Base-by-base conservation (phyloP, 2,329 filamentous ascomycete species). In the Trichoderma koningiopsis region DNA sequence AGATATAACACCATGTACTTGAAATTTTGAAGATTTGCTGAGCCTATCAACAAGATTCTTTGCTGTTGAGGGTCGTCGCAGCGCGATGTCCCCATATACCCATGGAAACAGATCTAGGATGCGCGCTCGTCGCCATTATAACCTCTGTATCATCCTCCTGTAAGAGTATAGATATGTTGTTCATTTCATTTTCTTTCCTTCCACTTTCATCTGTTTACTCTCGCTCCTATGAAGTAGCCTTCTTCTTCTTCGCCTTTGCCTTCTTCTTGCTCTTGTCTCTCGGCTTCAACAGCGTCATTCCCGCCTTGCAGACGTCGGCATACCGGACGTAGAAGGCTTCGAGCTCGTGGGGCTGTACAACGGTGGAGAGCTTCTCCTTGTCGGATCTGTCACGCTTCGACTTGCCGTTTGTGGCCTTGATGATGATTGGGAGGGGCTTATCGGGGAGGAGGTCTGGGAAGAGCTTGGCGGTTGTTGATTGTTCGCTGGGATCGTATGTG, bases 211-310 rank as follows among this genome's bases (percentile, higher is more conserved):
- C 33, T 35, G 11, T 5, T 35, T 14, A 14, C 11, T 4, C 33
- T 35, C 74, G 47, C 75, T 73, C 10, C 37, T 33, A 67, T 35
- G 63, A 57, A 27, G 76, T 75, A 0, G 79, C 80, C 80, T 87
- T 90, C 83, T 89, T 92, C 82, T 85, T 88, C 83, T 91, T 92
- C 72, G 91, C 93, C 79, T 91, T 92, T 74, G 91, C 89, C 78
- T 92, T 92, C 83, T 90, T 89, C 86, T 93, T 95, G 80, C 91
- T 97, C 77, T 94, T 88, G 81, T 98, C 95, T 74, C 96, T 87
- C 78, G 97, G 97, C 88, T 97, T 98, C 81, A 99, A 78, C 8
- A 91, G 90, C 60, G 87, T 86, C 94, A 98, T 97, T 6, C 94
- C 93, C 0, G 86, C 83, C 83, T 97, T 97, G 82, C 94, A 97